phyloP scores from a whole-genome alignment of 345 rosid genomes.

The Hirschfeldia incana region DNA sequence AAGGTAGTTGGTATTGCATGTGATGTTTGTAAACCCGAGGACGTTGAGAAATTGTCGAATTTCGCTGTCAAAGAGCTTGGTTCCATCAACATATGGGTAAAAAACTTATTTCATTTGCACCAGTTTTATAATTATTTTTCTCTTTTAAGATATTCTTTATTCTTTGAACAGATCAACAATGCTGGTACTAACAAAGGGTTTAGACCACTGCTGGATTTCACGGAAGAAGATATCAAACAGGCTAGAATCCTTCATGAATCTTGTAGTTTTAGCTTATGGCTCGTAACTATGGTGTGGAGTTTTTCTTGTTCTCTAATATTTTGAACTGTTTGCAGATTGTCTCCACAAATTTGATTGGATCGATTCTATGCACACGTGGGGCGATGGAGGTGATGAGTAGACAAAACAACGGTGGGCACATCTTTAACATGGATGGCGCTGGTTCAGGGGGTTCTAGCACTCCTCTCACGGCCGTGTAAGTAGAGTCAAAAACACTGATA shows the following conservation, averaged over 20 bases:
- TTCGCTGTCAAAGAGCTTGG: slow-evolving; percentile 80
- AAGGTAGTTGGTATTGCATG: slow-evolving; percentile 85
- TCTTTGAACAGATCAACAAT: slow-evolving; percentile 70
- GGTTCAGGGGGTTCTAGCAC: slow-evolving; percentile 99
- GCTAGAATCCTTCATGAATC: slow-evolving; percentile 27
- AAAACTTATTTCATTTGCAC: neutral
- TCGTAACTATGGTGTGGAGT: neutral
- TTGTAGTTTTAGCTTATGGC: neutral
- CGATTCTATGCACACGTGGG: slow-evolving; percentile 88
- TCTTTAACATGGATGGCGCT: slow-evolving; percentile 98
- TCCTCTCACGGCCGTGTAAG: slow-evolving; percentile 95
- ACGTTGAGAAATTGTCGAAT: slow-evolving; percentile 67
- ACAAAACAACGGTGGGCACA: slow-evolving; percentile 78
- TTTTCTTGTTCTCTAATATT: neutral
- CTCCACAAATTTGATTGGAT: slow-evolving; percentile 93
- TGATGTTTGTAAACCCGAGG: slow-evolving; percentile 74
- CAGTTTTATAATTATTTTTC: neutral
- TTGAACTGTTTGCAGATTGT: slow-evolving; percentile 54
- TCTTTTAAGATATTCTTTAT: neutral
- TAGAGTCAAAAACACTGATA: neutral
- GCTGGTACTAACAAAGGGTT: slow-evolving; percentile 97
- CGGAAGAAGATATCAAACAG: slow-evolving; percentile 85
- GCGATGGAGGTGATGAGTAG: slow-evolving; percentile 76
- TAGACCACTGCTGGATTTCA: slow-evolving; percentile 81
- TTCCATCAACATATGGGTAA: slow-evolving; percentile 85